These are phyloP conservation scores for Xylaria hypoxylon DNA, from an alignment of 2,329 filamentous ascomycete species.

Conservation along the genomic window DNA sequence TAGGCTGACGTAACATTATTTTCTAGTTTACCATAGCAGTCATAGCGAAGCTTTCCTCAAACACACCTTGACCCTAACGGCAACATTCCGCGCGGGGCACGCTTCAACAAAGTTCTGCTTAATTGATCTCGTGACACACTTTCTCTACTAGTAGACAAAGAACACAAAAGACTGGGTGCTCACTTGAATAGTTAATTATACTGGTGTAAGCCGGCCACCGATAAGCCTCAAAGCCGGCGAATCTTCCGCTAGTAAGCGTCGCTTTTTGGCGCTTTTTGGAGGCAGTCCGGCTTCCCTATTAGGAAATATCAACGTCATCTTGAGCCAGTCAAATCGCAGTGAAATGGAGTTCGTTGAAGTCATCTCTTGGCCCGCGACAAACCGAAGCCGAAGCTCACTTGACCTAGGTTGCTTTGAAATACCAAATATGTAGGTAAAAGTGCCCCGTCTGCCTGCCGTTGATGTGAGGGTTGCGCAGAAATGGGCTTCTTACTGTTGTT, in stretches of 20 bases:
- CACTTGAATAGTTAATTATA: background rate
- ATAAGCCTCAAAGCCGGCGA: no score
- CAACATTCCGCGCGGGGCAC: constrained; percentile 26
- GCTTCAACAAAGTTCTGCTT: constrained; percentile 5
- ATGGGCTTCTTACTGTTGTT: background rate
- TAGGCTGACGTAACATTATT: constrained; percentile 21
- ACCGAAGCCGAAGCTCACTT: constrained; percentile 25
- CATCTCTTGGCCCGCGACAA: constrained; percentile 35
- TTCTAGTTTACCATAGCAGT: background rate
- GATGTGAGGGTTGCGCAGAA: background rate
- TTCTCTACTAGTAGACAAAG: constrained; percentile 5
- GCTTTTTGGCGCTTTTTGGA: background rate
- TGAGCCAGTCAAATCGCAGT: background rate
- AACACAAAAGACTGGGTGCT: background rate
- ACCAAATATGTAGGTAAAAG: constrained; percentile 14
- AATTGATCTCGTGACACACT: constrained; percentile 20
- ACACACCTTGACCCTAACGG: constrained; percentile 1
- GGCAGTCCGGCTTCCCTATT: background rate
- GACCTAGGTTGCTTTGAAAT: constrained; percentile 7
- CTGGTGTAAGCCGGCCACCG: no score
- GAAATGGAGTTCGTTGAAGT: constrained; percentile 13
- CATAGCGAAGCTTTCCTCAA: constrained; percentile 3
- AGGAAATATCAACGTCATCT: constrained; percentile 18
- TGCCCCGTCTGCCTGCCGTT: background rate
- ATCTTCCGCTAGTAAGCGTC: constrained; percentile 35